Evolutionary conservation across 306 rosid species (phyloP).

Genomic region (Trifolium fragiferum): DNA sequence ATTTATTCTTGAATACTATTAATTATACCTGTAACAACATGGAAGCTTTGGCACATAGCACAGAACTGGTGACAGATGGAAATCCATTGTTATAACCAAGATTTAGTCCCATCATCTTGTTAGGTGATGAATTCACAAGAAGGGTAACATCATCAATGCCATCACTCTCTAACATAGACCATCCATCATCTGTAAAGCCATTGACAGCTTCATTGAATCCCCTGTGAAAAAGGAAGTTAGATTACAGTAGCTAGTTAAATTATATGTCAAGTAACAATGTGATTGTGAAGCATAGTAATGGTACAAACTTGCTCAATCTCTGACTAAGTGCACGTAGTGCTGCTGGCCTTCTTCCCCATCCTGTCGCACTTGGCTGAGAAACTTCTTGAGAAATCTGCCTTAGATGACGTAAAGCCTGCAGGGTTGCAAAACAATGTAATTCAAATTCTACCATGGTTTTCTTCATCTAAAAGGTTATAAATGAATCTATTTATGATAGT

Average conservation of each 20-base stretch:
- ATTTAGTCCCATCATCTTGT: conserved; percentile 82
- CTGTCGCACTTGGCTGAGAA: conserved; percentile 88
- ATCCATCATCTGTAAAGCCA: conserved; percentile 91
- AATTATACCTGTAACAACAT: conserved; percentile 85
- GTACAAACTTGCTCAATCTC: conserved; percentile 77
- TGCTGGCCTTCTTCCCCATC: conserved; percentile 97
- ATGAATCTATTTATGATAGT: background rate
- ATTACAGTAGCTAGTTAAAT: background rate
- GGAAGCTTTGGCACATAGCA: conserved; percentile 96
- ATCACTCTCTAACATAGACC: conserved; percentile 95
- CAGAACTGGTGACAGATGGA: conserved; percentile 70
- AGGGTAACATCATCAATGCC: conserved; percentile 94
- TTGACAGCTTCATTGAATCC: conserved; percentile 98
- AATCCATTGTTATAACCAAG: conserved; percentile 76
- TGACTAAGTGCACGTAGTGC: conserved; percentile 90
- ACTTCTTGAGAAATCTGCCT: conserved; percentile 97
- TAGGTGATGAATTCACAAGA: conserved; percentile 86
- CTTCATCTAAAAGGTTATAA: background rate
- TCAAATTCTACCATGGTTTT: background rate
- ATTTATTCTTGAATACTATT: background rate
- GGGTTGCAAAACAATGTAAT: conserved; percentile 15
- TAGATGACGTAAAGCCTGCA: conserved; percentile 79
- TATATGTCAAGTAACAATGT: conserved; percentile 10
- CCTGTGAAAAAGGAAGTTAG: conserved; percentile 50
- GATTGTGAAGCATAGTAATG: conserved; percentile 12